Conservation (phyloP, 2,329 filamentous ascomycete genomes). For the Colletotrichum paranaense region DNA sequence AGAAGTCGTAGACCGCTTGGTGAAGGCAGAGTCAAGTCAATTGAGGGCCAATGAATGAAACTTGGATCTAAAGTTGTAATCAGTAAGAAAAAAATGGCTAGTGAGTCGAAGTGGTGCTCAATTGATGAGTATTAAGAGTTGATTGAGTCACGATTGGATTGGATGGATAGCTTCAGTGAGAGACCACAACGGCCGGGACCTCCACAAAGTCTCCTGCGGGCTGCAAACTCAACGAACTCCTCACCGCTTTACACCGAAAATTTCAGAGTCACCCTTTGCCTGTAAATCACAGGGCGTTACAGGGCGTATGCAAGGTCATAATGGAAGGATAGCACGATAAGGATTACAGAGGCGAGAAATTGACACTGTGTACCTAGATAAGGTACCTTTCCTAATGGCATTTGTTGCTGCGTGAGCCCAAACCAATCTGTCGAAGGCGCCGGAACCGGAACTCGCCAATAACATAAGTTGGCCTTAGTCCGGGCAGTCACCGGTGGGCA, state of each 20-base stretch:
- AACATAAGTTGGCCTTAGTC: not conserved
- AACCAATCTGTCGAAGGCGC: constrained; percentile 20
- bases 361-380: not conserved
- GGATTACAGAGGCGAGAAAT: not conserved
- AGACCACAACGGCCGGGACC: constrained; percentile 7
- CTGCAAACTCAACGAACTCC: constrained; percentile 27
- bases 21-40: not conserved
- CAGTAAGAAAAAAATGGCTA: not conserved
- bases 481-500: too few species aligned
- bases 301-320: constrained; percentile 14
- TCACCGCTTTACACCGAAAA: constrained; percentile 37
- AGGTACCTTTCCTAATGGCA: not conserved
- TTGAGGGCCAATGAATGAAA: not conserved
- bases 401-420: constrained; percentile 17
- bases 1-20: constrained; percentile 14
- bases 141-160: constrained; percentile 32
- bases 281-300: not conserved
- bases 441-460: constrained; percentile 25
- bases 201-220: constrained; percentile 11
- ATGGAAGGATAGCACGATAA: not conserved
- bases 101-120: constrained; percentile 13
- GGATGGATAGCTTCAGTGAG: constrained; percentile 22
- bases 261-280: constrained; percentile 16
- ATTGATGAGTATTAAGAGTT: not conserved
- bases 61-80: not conserved